Base-by-base conservation (phyloP, 2,329 filamentous ascomycete genomes). In the Tolypocladium tropicale region DNA sequence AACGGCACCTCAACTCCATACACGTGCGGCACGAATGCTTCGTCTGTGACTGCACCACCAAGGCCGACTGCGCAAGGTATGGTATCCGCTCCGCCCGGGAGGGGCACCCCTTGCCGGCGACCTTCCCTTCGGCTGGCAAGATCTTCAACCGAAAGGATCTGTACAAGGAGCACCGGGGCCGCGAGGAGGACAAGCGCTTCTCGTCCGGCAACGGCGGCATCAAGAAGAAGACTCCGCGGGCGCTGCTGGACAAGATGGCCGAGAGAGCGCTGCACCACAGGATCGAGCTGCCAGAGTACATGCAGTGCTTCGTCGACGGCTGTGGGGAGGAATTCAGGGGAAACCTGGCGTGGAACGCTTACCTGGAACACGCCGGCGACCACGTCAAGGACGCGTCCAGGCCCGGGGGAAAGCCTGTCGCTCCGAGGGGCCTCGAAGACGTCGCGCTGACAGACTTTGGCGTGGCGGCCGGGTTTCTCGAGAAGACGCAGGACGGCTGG, bases 111-210 rank as follows among this genome's bases (percentile, higher is more conserved):
- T 67, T 64, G 50, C 63, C 56, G 41, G 60, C 57, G 4, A 46
- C 59, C 4, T 63, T 64, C 12, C 71, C 77, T 6, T 74, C 74
- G 41, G 84, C 86, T 63, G 85, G 78, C n/a, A 72, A 74, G 34
- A 76, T 79, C 63, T 96, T 96, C 76, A 95, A 95, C 71, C 87
- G 92, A 65, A 95, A 95, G 68, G 92, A 96, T 65, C 81, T 96
- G 11, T 96, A 92, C 73, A 90, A 87, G 0, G 90, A 95, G 65
- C 93, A 96, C 66, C 78, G 93, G 2, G 82, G 89, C 6, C 86
- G 93, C 51, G 95, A 95, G 89, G 92, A 96, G 67, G 76, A 39
- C 11, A 21, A 43, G 7, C 43, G 34, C 21, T 34, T 53, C 33
- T 23, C 43, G 9, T 21, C 12, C 33, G 16, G 30, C 11, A 36